Evolutionary conservation across 306 rosid genomes (phyloP).

Genomic region (Luffa acutangula): DNA sequence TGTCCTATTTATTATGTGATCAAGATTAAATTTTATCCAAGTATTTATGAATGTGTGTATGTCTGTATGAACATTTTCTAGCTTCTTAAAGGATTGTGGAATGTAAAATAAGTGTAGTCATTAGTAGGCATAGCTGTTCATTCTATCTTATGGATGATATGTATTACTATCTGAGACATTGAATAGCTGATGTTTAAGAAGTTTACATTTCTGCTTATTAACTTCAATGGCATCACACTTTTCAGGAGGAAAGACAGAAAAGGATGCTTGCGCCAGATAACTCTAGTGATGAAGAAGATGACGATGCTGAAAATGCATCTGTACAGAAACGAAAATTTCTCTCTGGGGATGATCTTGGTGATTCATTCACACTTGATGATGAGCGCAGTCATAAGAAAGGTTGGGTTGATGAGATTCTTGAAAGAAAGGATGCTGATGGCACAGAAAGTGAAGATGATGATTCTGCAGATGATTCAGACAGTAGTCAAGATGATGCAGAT

Average conservation of each 20-base stretch:
- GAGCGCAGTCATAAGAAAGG: slow-evolving; percentile 49
- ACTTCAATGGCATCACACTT: not conserved
- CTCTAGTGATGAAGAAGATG: slow-evolving; percentile 64
- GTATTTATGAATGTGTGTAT: not conserved
- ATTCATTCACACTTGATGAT: slow-evolving; percentile 61
- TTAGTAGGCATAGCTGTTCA: not conserved
- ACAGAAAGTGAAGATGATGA: slow-evolving; percentile 50
- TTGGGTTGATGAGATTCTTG: slow-evolving; percentile 75
- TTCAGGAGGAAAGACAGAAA: slow-evolving; percentile 78
- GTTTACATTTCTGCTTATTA: not conserved
- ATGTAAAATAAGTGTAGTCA: not conserved
- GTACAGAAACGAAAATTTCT: slow-evolving; percentile 36
- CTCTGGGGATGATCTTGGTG: slow-evolving; percentile 96
- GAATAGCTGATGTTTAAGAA: not conserved
- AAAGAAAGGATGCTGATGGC: slow-evolving; percentile 39
- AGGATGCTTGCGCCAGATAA: slow-evolving; percentile 65
- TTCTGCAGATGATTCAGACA: slow-evolving; percentile 40
- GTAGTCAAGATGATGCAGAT: slow-evolving; percentile 37
- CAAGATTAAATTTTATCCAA: not conserved
- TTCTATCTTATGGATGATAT: not conserved
- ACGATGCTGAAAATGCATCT: slow-evolving; percentile 38
- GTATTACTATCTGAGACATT: not conserved
- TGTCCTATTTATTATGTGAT: not conserved
- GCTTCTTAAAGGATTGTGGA: not conserved
- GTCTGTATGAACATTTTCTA: not conserved